Percentiles rank a stretch among this genome's conserved stretches.
Conservation (phyloP, 2,329 filamentous ascomycete species). For the Colletotrichum siamense region DNA sequence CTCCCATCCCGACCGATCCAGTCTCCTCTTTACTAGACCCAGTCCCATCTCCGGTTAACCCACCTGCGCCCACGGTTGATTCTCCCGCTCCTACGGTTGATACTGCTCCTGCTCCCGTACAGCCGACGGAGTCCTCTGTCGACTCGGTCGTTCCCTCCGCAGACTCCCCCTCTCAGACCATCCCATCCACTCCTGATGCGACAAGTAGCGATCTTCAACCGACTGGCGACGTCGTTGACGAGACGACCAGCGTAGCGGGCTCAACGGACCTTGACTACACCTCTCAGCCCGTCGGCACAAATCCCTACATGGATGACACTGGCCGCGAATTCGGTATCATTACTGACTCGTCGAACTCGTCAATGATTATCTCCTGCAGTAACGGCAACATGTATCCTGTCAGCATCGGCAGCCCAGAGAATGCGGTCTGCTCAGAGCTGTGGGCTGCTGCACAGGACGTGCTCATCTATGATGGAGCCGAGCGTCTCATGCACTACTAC, state of each 20-base stretch:
- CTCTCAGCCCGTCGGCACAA: neutral
- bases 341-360: conserved; percentile 20
- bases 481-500: conserved; percentile 38
- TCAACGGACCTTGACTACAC: neutral
- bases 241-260: neutral
- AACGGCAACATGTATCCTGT: conserved; percentile 39
- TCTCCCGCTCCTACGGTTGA: neutral
- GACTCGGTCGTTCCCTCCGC: neutral
- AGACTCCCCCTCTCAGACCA: neutral
- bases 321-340: conserved; percentile 26
- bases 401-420: conserved; percentile 21
- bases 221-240: neutral
- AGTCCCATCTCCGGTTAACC: neutral
- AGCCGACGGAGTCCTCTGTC: neutral
- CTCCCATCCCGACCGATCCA: neutral
- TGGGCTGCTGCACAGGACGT: conserved; percentile 27
- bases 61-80: neutral
- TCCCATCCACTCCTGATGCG: neutral
- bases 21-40: neutral
- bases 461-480: conserved; percentile 27
- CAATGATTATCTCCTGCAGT: conserved; percentile 33
- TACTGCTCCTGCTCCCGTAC: neutral
- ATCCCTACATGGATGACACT: neutral
- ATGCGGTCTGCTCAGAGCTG: conserved; percentile 25
- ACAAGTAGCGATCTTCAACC: neutral